Conservation (phyloP, 2,329 filamentous ascomycete species). For the Pyrenochaeta sp. region DNA sequence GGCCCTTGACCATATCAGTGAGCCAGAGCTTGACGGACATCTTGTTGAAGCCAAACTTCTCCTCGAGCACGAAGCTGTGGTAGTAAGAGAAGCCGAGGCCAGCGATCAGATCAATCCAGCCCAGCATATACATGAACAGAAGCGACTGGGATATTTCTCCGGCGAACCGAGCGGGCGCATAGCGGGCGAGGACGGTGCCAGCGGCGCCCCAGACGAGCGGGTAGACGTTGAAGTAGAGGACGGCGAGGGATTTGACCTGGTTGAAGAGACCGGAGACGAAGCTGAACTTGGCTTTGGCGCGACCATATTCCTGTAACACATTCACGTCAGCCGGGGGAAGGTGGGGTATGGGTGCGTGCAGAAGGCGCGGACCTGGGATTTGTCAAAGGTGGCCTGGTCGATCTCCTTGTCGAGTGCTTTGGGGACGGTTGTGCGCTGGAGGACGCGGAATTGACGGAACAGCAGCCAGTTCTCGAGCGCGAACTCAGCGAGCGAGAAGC, state of each 20-base stretch:
- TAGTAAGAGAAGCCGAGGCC: constrained; percentile 86
- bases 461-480: constrained; percentile 89
- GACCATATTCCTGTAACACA: constrained; percentile 79
- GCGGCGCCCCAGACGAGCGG: constrained; percentile 89
- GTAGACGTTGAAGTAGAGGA: constrained; percentile 89
- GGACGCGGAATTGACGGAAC: constrained; percentile 85
- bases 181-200: constrained; percentile 75
- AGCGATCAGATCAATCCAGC: constrained; percentile 79
- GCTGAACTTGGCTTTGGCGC: constrained; percentile 91
- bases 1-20: constrained; percentile 89
- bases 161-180: constrained; percentile 78
- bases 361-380: constrained; percentile 73
- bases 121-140: constrained; percentile 88
- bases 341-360: constrained; percentile 6
- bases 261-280: constrained; percentile 82
- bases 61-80: constrained; percentile 93
- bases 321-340: constrained; percentile 21
- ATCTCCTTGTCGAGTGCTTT: constrained; percentile 90
- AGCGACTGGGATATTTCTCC: constrained; percentile 95
- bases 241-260: constrained; percentile 86
- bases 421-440: constrained; percentile 80
- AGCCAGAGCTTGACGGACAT: constrained; percentile 89
- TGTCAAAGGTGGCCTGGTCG: constrained; percentile 88
- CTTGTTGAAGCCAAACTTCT: constrained; percentile 99
- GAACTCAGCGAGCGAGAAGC: constrained; percentile 92